Evolutionary conservation across 1,284 basidiomycete genomes (phyloP), one percentile per base, ranked within the genome.

Genomic region (Somion occarium): DNA sequence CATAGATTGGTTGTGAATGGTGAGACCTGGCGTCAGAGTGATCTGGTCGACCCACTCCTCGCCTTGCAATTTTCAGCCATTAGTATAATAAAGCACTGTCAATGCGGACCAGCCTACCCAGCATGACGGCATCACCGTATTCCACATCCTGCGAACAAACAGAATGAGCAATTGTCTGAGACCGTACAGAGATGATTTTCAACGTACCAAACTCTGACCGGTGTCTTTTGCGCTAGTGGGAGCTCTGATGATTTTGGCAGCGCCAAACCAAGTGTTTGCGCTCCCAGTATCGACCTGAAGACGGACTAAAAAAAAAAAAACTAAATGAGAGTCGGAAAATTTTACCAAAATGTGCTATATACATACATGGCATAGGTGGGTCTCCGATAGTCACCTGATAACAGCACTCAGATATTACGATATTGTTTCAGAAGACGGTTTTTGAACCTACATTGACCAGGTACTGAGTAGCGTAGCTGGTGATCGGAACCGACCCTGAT

Each of bases 241-340:
- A 50, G 52, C 50, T 53, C 78, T 82, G 1, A 61, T 9, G 11
- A 38, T 23, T 49, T 64, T 7, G 13, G 49, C 5, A 19, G 79
- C 76, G 23, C 80, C 79, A 41, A 83, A 65, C 80, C 81, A 83
- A n/a, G 79, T 83, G 66, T 80, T 80, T 25, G 79, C 79, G 38
- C 51, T 52, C 13, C 51, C 51, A 4, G 46, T 48, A 34, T 52
- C 51, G 34, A 48, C 45, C 12, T 43, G 13, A 1, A 52, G 2
- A 3, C 15, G 11, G 22, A 46, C 39, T 50, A 23, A 24, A 7
- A 41, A 30, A 44, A 34, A 34, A 34, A 34, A 13, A 26, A 24
- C 15, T 26, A 37, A n/a, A 42, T 41, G 7, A 44, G 12, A 3
- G 12, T 1, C 15, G 12, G 30, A 46, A 30, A 42, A 9, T 13